phyloP scores from a whole-genome alignment of 225 moss, liverwort and hornwort species.

The Bryoerythrophyllum caledonicum region DNA sequence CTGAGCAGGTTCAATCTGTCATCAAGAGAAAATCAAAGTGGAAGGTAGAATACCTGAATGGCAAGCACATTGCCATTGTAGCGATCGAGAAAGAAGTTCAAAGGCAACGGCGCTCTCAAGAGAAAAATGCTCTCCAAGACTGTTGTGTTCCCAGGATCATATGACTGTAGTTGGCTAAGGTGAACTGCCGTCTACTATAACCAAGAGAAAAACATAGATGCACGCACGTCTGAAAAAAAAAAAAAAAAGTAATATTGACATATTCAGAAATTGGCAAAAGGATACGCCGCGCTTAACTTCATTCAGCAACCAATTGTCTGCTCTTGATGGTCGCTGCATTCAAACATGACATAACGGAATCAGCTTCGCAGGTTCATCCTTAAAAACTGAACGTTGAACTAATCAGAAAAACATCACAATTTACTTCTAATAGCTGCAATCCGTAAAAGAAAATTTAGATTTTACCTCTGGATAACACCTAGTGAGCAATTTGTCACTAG shows the following conservation, averaged over 20 bases:
- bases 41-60: slow-evolving; percentile 60
- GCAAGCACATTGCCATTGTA: slow-evolving; percentile 67
- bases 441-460: background rate
- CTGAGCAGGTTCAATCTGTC: background rate
- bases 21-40: background rate
- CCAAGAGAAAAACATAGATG: slow-evolving; percentile 1
- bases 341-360: slow-evolving; percentile 23
- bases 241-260: background rate
- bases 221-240: slow-evolving; percentile 1
- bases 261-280: slow-evolving; percentile 31
- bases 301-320: slow-evolving; percentile 75
- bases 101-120: slow-evolving; percentile 78
- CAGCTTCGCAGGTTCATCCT: background rate
- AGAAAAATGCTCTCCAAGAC: slow-evolving; percentile 88
- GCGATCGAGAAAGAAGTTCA: slow-evolving; percentile 89
- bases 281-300: slow-evolving; percentile 99
- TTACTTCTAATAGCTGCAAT: slow-evolving; percentile 5
- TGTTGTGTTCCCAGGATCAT: slow-evolving; percentile 82
- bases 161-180: slow-evolving; percentile 74
- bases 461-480: slow-evolving; percentile 87
- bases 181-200: slow-evolving; percentile 8
- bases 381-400: background rate
- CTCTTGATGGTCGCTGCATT: slow-evolving; percentile 76
- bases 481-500: slow-evolving; percentile 83
- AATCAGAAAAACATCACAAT: background rate